Percentiles rank a stretch among this genome's conserved stretches.
These are phyloP conservation scores for Pyrenochaeta sp. DNA, from an alignment of 2,329 filamentous ascomycete genomes.

Conservation along the genomic window DNA sequence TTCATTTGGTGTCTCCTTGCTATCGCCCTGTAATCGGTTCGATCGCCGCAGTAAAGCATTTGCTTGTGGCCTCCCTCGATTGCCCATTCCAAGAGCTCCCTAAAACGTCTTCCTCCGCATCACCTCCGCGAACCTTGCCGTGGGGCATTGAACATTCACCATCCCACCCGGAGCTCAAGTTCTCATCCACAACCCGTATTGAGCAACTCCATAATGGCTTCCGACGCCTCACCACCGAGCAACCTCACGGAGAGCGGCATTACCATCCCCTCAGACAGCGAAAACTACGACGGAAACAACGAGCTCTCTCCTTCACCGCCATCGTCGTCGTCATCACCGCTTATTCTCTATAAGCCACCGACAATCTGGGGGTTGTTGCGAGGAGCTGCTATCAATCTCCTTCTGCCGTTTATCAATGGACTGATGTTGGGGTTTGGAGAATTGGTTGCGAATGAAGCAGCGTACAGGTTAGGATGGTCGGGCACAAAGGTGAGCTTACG, in stretches of 20 bases:
- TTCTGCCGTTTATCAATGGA: conserved; percentile 95
- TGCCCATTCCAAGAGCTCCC: not conserved
- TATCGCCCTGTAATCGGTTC: not conserved
- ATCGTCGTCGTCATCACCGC: conserved; percentile 68
- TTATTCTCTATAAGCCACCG: conserved; percentile 89
- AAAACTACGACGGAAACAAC: conserved; percentile 76
- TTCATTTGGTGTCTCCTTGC: not conserved
- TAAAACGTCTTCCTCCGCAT: conserved; percentile 11
- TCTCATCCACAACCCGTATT: not conserved
- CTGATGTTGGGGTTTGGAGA: conserved; percentile 99
- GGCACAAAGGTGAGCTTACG: conserved; percentile 79
- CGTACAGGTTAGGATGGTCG: conserved; percentile 91
- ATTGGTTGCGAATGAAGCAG: conserved; percentile 93
- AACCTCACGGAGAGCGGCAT: conserved; percentile 75
- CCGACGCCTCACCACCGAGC: conserved; percentile 48
- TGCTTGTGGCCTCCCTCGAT: not conserved
- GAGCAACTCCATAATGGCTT: conserved; percentile 22
- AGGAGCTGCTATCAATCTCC: conserved; percentile 92
- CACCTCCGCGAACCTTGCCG: conserved; percentile 10
- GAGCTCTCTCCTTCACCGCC: conserved; percentile 68
- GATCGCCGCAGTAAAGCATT: not conserved
- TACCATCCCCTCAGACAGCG: conserved; percentile 83
- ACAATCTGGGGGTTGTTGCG: conserved; percentile 86
- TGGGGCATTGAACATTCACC: conserved; percentile 2
- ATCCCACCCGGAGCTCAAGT: not conserved